Percentiles rank a stretch among this genome's conserved stretches.
phyloP scores from a whole-genome alignment of 164 flowering plant genomes.

The Dillenia turbinata region DNA sequence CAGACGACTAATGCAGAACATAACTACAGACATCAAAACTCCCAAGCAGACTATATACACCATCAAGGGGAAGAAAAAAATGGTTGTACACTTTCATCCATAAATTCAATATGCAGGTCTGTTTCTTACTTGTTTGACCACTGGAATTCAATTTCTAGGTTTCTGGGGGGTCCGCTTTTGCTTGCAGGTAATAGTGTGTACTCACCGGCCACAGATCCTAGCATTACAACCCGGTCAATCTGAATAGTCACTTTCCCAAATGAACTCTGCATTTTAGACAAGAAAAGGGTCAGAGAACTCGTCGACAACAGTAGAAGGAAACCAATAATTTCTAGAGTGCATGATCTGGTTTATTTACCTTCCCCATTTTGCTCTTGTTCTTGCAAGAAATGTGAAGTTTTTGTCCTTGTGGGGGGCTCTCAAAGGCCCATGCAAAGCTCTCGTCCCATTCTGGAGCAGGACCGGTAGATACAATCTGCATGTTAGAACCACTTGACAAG shows the following conservation, averaged over 20 bases:
- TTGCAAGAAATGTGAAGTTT: constrained; percentile 98
- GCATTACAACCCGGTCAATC: constrained; percentile 92
- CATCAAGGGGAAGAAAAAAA: constrained; percentile 11
- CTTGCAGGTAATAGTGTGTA: constrained; percentile 81
- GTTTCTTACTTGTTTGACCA: constrained; percentile 75
- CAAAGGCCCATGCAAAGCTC: constrained; percentile 90
- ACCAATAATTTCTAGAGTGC: neutral
- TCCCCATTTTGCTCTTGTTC: constrained; percentile 99
- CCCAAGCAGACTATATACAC: constrained; percentile 33
- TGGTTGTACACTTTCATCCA: constrained; percentile 5
- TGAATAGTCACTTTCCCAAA: constrained; percentile 98
- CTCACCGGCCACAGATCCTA: constrained; percentile 93
- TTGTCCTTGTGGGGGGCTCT: constrained; percentile 97
- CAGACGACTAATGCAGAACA: constrained; percentile 5
- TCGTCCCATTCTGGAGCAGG: constrained; percentile 97
- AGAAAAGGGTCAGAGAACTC: neutral
- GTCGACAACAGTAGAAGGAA: neutral
- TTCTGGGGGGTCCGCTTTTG: constrained; percentile 82
- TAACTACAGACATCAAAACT: constrained; percentile 17
- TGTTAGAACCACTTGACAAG: too few relatives aligned
- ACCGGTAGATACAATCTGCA: constrained; percentile 85
- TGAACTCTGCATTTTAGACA: constrained; percentile 56
- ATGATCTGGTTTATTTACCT: constrained; percentile 43
- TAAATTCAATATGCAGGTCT: constrained; percentile 10
- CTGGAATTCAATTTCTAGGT: constrained; percentile 91